Base-by-base conservation (phyloP, 805 yeast genomes). In the Spathaspora girioi region DNA sequence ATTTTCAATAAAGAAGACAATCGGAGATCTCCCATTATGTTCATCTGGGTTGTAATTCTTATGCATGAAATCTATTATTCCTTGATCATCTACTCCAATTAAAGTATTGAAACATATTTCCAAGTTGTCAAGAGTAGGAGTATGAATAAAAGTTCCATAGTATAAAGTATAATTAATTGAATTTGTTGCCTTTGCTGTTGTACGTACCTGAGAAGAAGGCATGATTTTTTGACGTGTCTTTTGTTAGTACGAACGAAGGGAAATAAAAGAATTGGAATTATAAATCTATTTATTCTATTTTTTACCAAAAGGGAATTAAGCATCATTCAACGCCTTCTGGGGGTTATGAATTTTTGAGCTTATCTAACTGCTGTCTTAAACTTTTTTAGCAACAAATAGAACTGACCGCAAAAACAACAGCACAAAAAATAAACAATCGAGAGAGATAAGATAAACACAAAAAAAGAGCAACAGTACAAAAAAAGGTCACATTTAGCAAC, bases 61-160 rank as follows among this genome's bases (percentile, higher is more conserved):
- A 31, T 61, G 52, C 52, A 75, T 60, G 52, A 64, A 77, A 43
- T 65, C 76, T 50, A 84, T 87, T 14, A 63, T 67, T 1, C 96
- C 96, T 1, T 63, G 57, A 1, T 50, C 46, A 47, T 80, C 78
- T 9, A 89, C 94, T 5, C 90, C 93, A 23, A 88, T 66, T 1
- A 84, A 77, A 18, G 87, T 80, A 47, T 76, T 64, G 17, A 77
- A 70, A 18, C 82, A 63, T 38, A 86, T 75, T 56, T 89, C 82
- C 2, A 91, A 60, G 18, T 69, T 62, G 1, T 83, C 84, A 15
- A 87, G 63, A 1, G 47, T 54, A 1, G 94, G 91, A 0, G 93
- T 83, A 64, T 89, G 94, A 10, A 86, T 78, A 52, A 88, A 76
- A 1, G 91, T 84, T 5, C 96, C 96, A 56, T 75, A 76, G 66